phyloP scores from a whole-genome alignment of 495 filamentous ascomycete genomes.

The Clavariopsis aquatica region DNA sequence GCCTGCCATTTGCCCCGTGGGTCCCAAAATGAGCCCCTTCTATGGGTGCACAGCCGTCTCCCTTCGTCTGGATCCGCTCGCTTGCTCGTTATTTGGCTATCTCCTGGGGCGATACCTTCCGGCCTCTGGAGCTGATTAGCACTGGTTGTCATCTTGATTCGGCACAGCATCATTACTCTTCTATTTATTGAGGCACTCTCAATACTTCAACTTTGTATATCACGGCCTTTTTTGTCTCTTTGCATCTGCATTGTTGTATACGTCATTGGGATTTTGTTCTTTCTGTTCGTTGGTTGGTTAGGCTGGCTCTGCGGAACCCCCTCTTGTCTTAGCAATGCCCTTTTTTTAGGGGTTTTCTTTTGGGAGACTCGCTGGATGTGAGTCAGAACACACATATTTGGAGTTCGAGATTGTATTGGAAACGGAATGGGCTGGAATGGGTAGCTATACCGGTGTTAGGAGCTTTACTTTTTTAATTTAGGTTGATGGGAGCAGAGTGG shows the following conservation, averaged over 20 bases:
- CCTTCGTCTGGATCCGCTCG: background rate
- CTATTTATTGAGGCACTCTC: background rate
- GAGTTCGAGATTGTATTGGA: background rate
- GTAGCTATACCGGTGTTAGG: background rate
- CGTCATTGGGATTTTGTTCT: background rate
- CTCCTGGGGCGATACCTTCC: conserved; percentile 9
- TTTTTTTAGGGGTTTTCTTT: background rate
- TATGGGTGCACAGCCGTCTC: background rate
- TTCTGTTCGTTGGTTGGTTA: conserved; percentile 16
- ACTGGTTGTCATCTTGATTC: conserved; percentile 9
- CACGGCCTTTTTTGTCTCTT: conserved; percentile 1
- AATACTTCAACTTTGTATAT: conserved; percentile 17
- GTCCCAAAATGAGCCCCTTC: background rate
- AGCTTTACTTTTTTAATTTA: background rate
- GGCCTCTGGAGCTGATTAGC: conserved; percentile 1
- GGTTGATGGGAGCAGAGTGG: background rate
- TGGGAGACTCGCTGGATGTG: background rate
- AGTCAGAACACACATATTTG: too few relatives aligned
- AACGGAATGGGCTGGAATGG: too few relatives aligned
- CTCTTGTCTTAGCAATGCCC: conserved; percentile 3
- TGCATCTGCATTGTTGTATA: conserved; percentile 14
- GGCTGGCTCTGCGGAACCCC: conserved; percentile 12
- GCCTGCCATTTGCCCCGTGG: background rate
- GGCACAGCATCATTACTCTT: background rate
- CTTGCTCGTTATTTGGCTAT: background rate